A percentile compares a stretch with the other conserved stretches of the same genome.
phyloP scores from a whole-genome alignment of 2,329 filamentous ascomycete genomes.

The Raffaelea albimanens region DNA sequence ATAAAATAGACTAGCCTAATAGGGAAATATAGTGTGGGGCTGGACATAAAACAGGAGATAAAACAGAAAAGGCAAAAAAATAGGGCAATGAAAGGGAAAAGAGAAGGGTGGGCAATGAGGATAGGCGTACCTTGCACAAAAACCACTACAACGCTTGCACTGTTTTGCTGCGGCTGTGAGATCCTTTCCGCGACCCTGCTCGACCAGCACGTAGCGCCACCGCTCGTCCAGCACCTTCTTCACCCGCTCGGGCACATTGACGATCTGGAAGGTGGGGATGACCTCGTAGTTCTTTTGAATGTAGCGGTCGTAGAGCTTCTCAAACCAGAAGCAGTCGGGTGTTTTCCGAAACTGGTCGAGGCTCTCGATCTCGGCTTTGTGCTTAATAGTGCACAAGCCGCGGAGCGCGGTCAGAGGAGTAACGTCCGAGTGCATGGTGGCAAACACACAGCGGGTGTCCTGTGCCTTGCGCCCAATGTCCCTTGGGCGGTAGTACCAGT shows the following conservation, averaged over 20 bases:
- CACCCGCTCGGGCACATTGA: slow-evolving; percentile 91
- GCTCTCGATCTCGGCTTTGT: slow-evolving; percentile 76
- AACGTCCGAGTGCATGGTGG: slow-evolving; percentile 97
- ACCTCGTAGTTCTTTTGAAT: slow-evolving; percentile 98
- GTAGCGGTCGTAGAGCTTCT: slow-evolving; percentile 95
- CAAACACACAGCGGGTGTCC: slow-evolving; percentile 85
- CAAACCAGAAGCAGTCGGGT: slow-evolving; percentile 90
- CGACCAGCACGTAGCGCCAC: slow-evolving; percentile 93
- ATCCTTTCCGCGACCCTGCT: slow-evolving; percentile 89
- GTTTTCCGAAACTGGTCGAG: slow-evolving; percentile 76
- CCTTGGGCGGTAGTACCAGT: slow-evolving; percentile 96
- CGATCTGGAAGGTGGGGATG: slow-evolving; percentile 81
- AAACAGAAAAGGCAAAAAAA: slow-evolving; percentile 6
- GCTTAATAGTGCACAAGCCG: slow-evolving; percentile 84
- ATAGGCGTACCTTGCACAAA: slow-evolving; percentile 71
- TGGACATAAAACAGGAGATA: slow-evolving; percentile 10
- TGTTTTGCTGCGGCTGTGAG: slow-evolving; percentile 91
- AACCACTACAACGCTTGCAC: slow-evolving; percentile 85
- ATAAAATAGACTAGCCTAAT: slow-evolving; percentile 8
- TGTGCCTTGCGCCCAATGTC: slow-evolving; percentile 88
- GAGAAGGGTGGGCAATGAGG: background rate
- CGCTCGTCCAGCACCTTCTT: slow-evolving; percentile 93
- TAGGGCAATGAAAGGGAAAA: background rate
- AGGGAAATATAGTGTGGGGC: slow-evolving; percentile 9
- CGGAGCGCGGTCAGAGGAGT: slow-evolving; percentile 86